Evolutionary conservation across 805 yeast genomes (phyloP).

Genomic region (Myxozyma vanderwaltii): DNA sequence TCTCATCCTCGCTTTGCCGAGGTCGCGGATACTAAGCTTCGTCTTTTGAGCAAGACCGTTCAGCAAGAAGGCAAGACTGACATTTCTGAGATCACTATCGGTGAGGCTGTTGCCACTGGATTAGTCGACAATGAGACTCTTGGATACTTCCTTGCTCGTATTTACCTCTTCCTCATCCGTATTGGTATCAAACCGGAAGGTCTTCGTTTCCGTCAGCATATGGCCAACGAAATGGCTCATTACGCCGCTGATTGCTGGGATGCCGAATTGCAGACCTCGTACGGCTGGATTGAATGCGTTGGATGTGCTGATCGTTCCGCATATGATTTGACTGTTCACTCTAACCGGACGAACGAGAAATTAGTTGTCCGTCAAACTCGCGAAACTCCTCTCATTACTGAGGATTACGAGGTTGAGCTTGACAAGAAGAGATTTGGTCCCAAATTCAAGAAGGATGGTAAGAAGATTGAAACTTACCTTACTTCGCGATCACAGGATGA

Average conservation of each 20-base stretch:
- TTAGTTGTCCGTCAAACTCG: slow-evolving; percentile 90
- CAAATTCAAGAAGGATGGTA: slow-evolving; percentile 94
- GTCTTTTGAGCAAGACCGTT: slow-evolving; percentile 80
- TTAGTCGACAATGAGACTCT: slow-evolving; percentile 96
- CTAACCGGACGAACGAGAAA: slow-evolving; percentile 93
- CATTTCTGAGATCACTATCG: slow-evolving; percentile 66
- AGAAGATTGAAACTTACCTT: slow-evolving; percentile 82
- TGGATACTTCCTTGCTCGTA: slow-evolving; percentile 95
- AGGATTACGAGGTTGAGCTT: slow-evolving; percentile 78
- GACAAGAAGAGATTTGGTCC: slow-evolving; percentile 98
- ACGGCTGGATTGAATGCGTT: slow-evolving; percentile 99
- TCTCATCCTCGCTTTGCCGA: slow-evolving; percentile 76
- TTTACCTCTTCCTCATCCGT: slow-evolving; percentile 76
- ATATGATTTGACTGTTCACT: slow-evolving; percentile 91
- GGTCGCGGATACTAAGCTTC: slow-evolving; percentile 70
- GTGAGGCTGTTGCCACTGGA: slow-evolving; percentile 85
- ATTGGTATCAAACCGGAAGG: slow-evolving; percentile 87
- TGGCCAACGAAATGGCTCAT: slow-evolving; percentile 99
- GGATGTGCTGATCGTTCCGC: slow-evolving; percentile 99
- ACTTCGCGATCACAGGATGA: slow-evolving; percentile 77
- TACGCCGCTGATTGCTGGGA: slow-evolving; percentile 99
- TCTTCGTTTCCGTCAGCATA: slow-evolving; percentile 96
- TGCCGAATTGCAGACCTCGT: slow-evolving; percentile 92
- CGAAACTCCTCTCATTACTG: slow-evolving; percentile 80
- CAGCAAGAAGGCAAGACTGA: slow-evolving; percentile 85